Evolutionary conservation across 257 asterid genomes (phyloP).

Genomic region (Nicotiana obtusifolia): DNA sequence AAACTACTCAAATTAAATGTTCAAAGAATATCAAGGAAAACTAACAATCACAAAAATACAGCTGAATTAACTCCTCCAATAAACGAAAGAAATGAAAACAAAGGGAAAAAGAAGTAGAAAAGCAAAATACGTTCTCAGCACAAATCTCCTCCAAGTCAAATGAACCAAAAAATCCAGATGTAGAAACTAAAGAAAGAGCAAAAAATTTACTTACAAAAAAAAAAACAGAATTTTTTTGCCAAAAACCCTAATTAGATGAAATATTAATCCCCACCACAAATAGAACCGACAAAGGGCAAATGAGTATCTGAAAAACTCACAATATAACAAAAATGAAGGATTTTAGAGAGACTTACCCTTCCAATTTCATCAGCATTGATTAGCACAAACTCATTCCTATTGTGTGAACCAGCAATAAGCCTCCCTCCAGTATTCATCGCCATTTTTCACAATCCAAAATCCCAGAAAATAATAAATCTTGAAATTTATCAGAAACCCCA

Average conservation of each 20-base stretch:
- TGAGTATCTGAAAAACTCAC: not conserved
- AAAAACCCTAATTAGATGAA: not conserved
- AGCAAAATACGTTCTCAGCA: not conserved
- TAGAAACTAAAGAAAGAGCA: not conserved
- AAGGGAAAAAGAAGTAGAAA: not conserved
- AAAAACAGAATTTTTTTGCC: not conserved
- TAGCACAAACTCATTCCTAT: constrained; percentile 67
- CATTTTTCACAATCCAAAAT: constrained; percentile 23
- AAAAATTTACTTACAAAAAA: not conserved
- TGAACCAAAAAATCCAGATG: not conserved
- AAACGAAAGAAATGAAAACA: not conserved
- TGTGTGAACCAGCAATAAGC: constrained; percentile 85
- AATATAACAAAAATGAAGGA: constrained; percentile 15
- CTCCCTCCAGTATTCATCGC: constrained; percentile 78
- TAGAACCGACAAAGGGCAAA: not conserved
- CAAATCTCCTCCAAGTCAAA: not conserved
- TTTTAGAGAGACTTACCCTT: constrained; percentile 35
- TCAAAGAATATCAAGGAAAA: not conserved
- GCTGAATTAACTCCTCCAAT: not conserved
- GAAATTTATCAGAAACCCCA: constrained; percentile 32
- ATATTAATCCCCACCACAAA: not conserved
- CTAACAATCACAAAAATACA: not conserved
- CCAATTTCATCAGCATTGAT: constrained; percentile 87
- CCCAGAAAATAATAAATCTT: constrained; percentile 16
- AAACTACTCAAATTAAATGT: not conserved